phyloP scores from a whole-genome alignment of 148 eudicot species.

The Camellia sinensis region DNA sequence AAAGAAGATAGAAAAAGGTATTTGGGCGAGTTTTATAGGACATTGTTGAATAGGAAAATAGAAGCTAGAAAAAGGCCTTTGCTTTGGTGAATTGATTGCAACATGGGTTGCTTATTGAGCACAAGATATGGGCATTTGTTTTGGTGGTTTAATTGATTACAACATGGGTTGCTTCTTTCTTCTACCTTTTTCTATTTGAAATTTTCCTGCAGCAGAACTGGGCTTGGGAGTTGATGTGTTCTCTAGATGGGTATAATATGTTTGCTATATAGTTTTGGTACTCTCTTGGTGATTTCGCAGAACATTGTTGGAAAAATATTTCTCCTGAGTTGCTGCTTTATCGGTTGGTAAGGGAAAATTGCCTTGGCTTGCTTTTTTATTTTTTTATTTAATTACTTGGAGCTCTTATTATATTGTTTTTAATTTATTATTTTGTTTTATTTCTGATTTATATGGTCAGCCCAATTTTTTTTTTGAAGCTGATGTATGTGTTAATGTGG shows the following conservation, averaged over 20 bases:
- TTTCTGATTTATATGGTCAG: conserved; percentile 7
- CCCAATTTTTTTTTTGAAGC: conserved; percentile 17
- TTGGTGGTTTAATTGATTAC: conserved; percentile 12
- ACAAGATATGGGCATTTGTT: background rate
- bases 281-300: conserved; percentile 62
- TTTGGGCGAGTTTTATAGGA: no score
- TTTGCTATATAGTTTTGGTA: conserved; percentile 54
- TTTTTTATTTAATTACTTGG: conserved; percentile 20
- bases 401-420: conserved; percentile 14
- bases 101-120: background rate
- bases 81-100: no score
- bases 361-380: conserved; percentile 42
- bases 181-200: conserved; percentile 31
- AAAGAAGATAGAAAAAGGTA: no score
- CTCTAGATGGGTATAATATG: conserved; percentile 48
- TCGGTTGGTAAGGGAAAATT: conserved; percentile 73
- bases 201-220: conserved; percentile 45
- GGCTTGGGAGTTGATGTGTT: conserved; percentile 48
- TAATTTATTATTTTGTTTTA: conserved; percentile 16
- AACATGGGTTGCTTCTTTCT: conserved; percentile 24
- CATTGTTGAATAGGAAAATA: no score
- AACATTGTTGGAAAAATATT: conserved; percentile 54
- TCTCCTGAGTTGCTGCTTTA: conserved; percentile 72
- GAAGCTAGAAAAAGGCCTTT: no score
- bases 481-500: conserved; percentile 32